A percentile compares a stretch with the other conserved stretches of the same genome.
Conservation (phyloP, 495 filamentous ascomycete genomes). For the Penicillium waksmanii region DNA sequence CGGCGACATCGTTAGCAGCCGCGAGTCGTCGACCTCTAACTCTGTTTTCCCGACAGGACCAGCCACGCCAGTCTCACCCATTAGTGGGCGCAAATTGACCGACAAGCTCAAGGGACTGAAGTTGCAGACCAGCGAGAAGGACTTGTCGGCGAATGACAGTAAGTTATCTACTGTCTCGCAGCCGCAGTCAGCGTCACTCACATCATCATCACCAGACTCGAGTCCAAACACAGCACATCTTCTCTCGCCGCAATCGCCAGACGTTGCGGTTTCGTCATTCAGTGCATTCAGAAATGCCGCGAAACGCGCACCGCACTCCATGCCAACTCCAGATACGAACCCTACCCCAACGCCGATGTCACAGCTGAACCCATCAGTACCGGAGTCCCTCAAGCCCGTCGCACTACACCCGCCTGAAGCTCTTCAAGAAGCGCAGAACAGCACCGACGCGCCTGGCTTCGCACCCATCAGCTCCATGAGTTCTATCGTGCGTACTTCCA, state of each 20-base stretch:
- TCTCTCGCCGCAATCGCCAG: conserved; percentile 63
- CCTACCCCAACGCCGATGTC: conserved; percentile 27
- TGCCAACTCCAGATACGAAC: conserved; percentile 35
- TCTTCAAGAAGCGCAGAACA: conserved; percentile 45
- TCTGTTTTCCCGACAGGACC: no score
- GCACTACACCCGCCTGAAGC: conserved; percentile 46
- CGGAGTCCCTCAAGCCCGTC: conserved; percentile 33
- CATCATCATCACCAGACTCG: no score
- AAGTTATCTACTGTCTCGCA: no score
- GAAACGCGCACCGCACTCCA: conserved; percentile 22
- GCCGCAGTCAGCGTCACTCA: no score
- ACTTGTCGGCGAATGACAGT: conserved; percentile 57
- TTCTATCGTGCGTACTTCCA: conserved; percentile 27
- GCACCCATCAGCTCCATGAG: conserved; percentile 40
- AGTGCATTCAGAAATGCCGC: conserved; percentile 55
- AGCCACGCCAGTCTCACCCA: conserved; percentile 61
- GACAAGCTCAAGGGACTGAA: conserved; percentile 79
- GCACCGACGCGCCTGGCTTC: conserved; percentile 38
- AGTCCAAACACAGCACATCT: no score
- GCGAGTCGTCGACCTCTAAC: no score
- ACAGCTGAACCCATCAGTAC: conserved; percentile 8
- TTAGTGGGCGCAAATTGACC: conserved; percentile 62
- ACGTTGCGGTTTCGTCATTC: conserved; percentile 69
- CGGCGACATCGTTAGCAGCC: conserved; percentile 18
- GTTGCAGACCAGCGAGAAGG: conserved; percentile 69